These are phyloP conservation scores for Talaromyces adpressus DNA, from an alignment of 495 filamentous ascomycete genomes.

Conservation along the genomic window DNA sequence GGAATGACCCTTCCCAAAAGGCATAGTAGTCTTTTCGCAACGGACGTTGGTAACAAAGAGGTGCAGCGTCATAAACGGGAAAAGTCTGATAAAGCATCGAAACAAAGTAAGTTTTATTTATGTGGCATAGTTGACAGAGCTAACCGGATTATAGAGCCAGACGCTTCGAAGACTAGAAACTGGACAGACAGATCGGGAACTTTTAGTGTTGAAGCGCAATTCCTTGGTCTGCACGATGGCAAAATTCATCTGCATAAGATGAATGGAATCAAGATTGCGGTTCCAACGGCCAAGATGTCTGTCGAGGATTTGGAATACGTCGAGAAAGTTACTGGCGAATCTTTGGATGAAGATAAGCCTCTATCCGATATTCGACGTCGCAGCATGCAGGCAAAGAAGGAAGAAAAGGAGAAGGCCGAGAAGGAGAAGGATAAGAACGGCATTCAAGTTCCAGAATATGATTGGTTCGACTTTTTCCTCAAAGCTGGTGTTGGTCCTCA, in stretches of 20 bases:
- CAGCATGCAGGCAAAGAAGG: conserved; percentile 22
- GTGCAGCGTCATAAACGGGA: conserved; percentile 68
- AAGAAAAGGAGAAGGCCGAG: conserved; percentile 9
- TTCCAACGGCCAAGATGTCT: conserved; percentile 92
- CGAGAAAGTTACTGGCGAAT: conserved; percentile 75
- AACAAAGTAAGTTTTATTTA: conserved; percentile 60
- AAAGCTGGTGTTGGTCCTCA: conserved; percentile 83
- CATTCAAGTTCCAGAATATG: conserved; percentile 67
- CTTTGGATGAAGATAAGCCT: conserved; percentile 94
- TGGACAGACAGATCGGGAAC: conserved; percentile 95
- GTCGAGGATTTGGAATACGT: conserved; percentile 92
- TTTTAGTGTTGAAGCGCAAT: conserved; percentile 97
- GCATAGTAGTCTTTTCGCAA: conserved; percentile 54
- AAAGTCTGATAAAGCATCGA: conserved; percentile 39
- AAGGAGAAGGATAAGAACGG: conserved; percentile 36
- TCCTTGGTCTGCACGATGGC: conserved; percentile 80
- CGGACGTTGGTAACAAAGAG: conserved; percentile 50
- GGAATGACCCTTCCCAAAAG: conserved; percentile 63
- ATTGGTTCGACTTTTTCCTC: conserved; percentile 99
- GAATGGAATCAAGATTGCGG: conserved; percentile 97
- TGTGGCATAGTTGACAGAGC: conserved; percentile 2
- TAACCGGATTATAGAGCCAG: conserved; percentile 58
- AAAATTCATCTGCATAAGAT: conserved; percentile 98
- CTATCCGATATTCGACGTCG: conserved; percentile 65
- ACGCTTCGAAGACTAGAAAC: conserved; percentile 72